Base-by-base conservation (phyloP, 805 yeast species). In the Lachancea fermentati region DNA sequence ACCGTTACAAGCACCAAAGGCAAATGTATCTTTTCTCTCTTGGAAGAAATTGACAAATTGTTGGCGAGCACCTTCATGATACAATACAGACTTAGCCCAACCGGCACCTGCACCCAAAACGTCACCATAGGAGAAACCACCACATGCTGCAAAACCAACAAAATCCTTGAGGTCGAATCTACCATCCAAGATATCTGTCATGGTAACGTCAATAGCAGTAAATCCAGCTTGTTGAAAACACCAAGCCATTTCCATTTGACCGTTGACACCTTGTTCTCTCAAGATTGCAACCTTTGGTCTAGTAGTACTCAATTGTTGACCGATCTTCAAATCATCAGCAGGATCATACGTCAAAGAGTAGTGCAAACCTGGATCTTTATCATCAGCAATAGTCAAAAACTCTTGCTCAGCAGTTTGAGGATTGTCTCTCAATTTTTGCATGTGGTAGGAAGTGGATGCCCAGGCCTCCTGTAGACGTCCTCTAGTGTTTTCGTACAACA, bases 201-300 rank as follows among this genome's bases (percentile, higher is more conserved):
- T 93, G 58, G 94, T 97, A 30, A 93, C 95, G 65, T 93, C 98
- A 44, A 85, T 78, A n/a, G 89, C 73, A 15, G 79, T 87, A 63
- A 93, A 93, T 0, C 98, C 98, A 26, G 97, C 96, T 62, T 81
- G 87, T 60, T 81, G 81, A 75, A 93, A 88, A 49, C 91, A 77
- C 86, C 94, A 89, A 2, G 97, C 97, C 97, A 93, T 89, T 69
- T 93, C 98, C 73, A 84, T 85, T 62, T 91, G 96, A 26, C 97
- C 95, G 63, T 93, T 93, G 41, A 93, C 96, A 68, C 98, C 98
- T 68, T 93, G 98, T 63, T 93, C 98, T 69, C 98, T 84, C 56
- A 93, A 72, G 42, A 93, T 88, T 30, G 97, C 98, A 50, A 93
- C 97, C 65, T 79, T 83, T 37, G 98, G 98, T 57, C 70, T 78